Base-by-base conservation (phyloP, 805 yeast species). In the Nakazawaea pomicola region DNA sequence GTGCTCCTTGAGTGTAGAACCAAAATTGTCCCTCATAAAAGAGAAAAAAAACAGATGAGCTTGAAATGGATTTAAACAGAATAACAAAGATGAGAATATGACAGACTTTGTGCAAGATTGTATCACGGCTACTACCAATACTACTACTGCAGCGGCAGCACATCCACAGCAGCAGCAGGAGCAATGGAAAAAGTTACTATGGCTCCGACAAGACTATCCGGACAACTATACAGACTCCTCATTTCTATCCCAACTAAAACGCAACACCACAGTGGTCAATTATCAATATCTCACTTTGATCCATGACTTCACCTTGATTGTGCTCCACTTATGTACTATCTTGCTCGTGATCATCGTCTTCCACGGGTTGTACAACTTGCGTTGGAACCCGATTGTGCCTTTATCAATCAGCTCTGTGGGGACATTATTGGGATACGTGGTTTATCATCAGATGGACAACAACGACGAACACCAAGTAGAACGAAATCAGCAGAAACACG, bases 201-300 rank as follows among this genome's bases (percentile, higher is more conserved):
- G 95, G 82, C 73, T 83, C 25, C 72, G 75, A 43, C 96, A 90
- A 57, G 83, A 83, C 11, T 90, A 80, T 54, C 95, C 95, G 0
- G 99, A 91, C 58, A 93, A 90, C 60, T 87, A 86, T 61, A 91
- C 95, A 1, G 95, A 89, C 55, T 62, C 65, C 2, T 73, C 89
- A 3, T 91, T 91, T 56, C 67, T 90, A n/a, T 78, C 88, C 3
- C 95, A 84, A 55, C 68, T 88, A 45, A 77, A 77, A 49, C 66
- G 93, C 29, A 88, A 88, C 61, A 68, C 88, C 19, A 80, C 90
- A 3, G 93, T 87, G 25, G 73, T 76, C 16, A 68, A 68, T 39
- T 82, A 87, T 57, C 71, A 84, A 1, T 82, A 74, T 51, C 61
- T 69, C 65, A 74, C 78, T 33, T 63, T 88, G n/a, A 68, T 72